A percentile compares a stretch with the other conserved stretches of the same genome.
phyloP scores from a whole-genome alignment of 1,284 basidiomycete genomes.

The Ustilago esculenta region DNA sequence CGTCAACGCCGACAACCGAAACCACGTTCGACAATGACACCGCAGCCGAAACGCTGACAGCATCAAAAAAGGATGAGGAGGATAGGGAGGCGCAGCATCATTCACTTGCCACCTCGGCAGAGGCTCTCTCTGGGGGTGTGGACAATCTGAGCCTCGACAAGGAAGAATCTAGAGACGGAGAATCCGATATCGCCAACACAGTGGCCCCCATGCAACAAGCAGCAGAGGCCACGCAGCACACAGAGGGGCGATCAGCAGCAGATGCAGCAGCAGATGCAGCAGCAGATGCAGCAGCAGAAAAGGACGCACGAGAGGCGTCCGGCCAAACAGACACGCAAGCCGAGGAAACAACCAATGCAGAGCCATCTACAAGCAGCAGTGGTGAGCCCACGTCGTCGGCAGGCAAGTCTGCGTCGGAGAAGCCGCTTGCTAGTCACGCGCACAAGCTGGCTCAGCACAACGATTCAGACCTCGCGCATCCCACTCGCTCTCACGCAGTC shows the following conservation, averaged over 20 bases:
- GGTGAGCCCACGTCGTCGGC: neutral
- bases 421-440: neutral
- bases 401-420: conserved; percentile 5
- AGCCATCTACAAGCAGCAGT: neutral
- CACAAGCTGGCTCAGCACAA: neutral
- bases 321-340: no score
- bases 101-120: neutral
- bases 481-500: neutral
- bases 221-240: neutral
- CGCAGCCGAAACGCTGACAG: neutral
- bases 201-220: neutral
- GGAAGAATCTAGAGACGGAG: neutral
- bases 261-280: neutral
- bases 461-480: neutral
- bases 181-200: neutral
- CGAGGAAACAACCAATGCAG: no score
- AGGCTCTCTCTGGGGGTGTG: conserved; percentile 3
- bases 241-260: no score
- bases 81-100: neutral
- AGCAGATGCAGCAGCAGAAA: neutral
- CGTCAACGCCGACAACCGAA: neutral
- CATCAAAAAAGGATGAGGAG: neutral
- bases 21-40: neutral
- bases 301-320: no score
- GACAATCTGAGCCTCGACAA: conserved; percentile 11